Conservation (phyloP, 257 asterid genomes). For the Rhazya stricta region DNA sequence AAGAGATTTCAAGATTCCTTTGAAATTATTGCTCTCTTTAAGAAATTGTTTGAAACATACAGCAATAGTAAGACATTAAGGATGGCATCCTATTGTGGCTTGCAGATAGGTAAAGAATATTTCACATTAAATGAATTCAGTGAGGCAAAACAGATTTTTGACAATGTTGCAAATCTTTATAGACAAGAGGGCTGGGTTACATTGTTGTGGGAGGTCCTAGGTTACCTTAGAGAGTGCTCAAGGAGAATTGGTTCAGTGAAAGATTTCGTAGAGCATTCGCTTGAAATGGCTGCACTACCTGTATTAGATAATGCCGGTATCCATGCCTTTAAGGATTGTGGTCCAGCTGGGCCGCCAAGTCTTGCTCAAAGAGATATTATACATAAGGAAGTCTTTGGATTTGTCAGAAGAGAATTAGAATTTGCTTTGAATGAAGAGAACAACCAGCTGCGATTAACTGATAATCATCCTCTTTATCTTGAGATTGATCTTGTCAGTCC, state of each 20-base stretch:
- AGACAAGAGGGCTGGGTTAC: conserved; percentile 92
- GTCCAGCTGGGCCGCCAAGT: conserved; percentile 79
- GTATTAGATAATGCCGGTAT: conserved; percentile 37
- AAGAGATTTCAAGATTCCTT: conserved; percentile 70
- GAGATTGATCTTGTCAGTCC: conserved; percentile 98
- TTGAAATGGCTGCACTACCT: conserved; percentile 97
- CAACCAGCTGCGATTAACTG: conserved; percentile 47
- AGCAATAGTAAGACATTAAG: conserved; percentile 59
- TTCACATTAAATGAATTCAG: conserved; percentile 47
- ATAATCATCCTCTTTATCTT: conserved; percentile 74
- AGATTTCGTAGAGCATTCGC: conserved; percentile 90
- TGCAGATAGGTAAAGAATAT: conserved; percentile 83
- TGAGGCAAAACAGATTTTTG: conserved; percentile 74
- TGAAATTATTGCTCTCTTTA: conserved; percentile 85
- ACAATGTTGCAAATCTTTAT: conserved; percentile 67
- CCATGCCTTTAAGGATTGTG: conserved; percentile 48
- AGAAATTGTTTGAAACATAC: conserved; percentile 76
- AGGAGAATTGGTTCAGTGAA: conserved; percentile 58
- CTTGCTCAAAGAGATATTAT: conserved; percentile 65
- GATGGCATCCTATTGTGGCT: conserved; percentile 81
- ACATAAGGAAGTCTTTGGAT: conserved; percentile 80
- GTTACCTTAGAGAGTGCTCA: conserved; percentile 91
- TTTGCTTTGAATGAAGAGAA: conserved; percentile 37
- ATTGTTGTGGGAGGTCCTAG: conserved; percentile 83
- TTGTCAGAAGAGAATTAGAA: conserved; percentile 63